Conservation (phyloP, 768 basidiomycete genomes). For the Lactarius deliciosus region DNA sequence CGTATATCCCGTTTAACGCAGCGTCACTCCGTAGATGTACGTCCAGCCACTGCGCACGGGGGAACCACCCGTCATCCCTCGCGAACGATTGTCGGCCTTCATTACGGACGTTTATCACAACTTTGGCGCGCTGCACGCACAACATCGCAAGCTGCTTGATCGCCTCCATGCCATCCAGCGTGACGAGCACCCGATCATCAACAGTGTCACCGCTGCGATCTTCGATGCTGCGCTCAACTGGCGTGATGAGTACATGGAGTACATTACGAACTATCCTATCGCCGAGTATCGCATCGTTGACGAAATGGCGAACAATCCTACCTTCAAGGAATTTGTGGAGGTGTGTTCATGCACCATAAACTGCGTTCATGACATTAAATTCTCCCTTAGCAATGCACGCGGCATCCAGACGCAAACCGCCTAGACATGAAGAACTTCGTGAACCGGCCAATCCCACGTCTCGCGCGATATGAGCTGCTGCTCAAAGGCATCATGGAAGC, state of each 20-base stretch:
- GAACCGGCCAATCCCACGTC: constrained; percentile 85
- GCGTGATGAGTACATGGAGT: constrained; percentile 89
- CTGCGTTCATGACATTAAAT: neutral
- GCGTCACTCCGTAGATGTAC: constrained; percentile 59
- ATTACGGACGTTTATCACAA: constrained; percentile 90
- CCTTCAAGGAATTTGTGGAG: constrained; percentile 82
- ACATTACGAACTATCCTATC: constrained; percentile 90
- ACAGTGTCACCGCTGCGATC: constrained; percentile 77
- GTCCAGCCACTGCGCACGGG: constrained; percentile 68
- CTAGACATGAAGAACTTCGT: constrained; percentile 94
- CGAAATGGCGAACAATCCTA: constrained; percentile 77
- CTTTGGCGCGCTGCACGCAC: constrained; percentile 67
- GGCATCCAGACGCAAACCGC: constrained; percentile 74
- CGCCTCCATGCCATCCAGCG: constrained; percentile 83
- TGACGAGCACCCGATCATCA: constrained; percentile 80
- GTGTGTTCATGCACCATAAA: constrained; percentile 42
- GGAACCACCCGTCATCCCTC: constrained; percentile 76
- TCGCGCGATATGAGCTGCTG: constrained; percentile 85
- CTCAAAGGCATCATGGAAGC: constrained; percentile 78
- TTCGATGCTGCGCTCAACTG: constrained; percentile 91
- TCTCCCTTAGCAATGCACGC: constrained; percentile 44
- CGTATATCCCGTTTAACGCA: neutral
- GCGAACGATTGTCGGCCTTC: constrained; percentile 70
- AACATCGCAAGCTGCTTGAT: constrained; percentile 76
- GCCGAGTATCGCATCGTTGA: constrained; percentile 86